These are phyloP conservation scores for Dalbergia cultrata DNA, from an alignment of 306 rosid genomes.

Conservation along the genomic window DNA sequence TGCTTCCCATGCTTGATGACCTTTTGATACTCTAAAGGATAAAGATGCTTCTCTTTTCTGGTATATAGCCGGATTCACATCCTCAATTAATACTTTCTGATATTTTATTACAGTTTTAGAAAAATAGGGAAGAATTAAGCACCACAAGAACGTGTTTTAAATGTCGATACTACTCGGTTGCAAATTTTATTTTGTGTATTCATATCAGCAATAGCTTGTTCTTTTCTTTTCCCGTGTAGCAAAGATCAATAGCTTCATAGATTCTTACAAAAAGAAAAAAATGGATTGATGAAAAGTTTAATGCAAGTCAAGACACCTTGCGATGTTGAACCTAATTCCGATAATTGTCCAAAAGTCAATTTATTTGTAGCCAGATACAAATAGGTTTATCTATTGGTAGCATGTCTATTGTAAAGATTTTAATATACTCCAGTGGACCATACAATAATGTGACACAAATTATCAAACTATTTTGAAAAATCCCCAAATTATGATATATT, in stretches of 20 bases:
- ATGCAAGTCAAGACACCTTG: not conserved
- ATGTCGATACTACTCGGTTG: not conserved
- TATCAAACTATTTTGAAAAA: not conserved
- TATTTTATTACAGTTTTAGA: not conserved
- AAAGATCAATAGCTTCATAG: not conserved
- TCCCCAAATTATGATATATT: not conserved
- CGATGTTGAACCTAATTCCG: not conserved
- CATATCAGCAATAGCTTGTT: not conserved
- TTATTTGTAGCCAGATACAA: too few species aligned
- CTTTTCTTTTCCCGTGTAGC: not conserved
- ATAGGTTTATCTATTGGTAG: not conserved
- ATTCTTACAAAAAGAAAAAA: not conserved
- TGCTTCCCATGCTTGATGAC: constrained; percentile 10
- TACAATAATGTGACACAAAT: not conserved
- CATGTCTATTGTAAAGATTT: not conserved
- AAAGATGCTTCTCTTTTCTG: not conserved
- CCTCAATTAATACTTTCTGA: not conserved
- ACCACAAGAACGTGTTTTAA: constrained; percentile 3
- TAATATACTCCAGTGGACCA: not conserved
- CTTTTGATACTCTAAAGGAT: constrained; percentile 26
- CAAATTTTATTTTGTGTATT: not conserved
- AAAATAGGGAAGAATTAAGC: not conserved
- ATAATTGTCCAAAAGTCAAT: too few species aligned
- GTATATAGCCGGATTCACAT: not conserved
- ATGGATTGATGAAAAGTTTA: not conserved